phyloP scores from a whole-genome alignment of 2,329 filamentous ascomycete species.

The Cadophora sp. region DNA sequence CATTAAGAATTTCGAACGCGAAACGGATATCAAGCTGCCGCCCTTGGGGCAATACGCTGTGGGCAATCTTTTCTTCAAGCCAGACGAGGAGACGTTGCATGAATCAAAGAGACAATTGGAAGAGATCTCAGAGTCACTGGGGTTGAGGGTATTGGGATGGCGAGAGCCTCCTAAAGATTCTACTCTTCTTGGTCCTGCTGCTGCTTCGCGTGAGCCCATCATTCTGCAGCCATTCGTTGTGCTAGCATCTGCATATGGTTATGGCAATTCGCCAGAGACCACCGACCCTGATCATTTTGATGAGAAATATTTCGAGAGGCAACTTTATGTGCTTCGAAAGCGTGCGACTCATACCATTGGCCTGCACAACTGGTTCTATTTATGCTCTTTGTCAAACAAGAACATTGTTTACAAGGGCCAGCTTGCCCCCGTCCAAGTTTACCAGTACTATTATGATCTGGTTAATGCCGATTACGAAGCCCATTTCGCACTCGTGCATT shows the following conservation, averaged over 20 bases:
- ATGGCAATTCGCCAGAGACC: conserved; percentile 77
- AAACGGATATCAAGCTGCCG: conserved; percentile 87
- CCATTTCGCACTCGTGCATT: conserved; percentile 96
- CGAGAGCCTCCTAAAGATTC: conserved; percentile 95
- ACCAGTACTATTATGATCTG: conserved; percentile 97
- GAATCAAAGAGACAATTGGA: conserved; percentile 94
- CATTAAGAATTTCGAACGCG: conserved; percentile 95
- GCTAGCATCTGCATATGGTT: conserved; percentile 81
- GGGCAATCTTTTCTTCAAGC: conserved; percentile 98
- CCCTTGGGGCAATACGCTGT: conserved; percentile 93
- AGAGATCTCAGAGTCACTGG: conserved; percentile 87
- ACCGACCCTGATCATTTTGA: conserved; percentile 84
- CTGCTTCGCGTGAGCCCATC: conserved; percentile 90
- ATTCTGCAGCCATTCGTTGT: conserved; percentile 97
- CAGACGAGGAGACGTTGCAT: conserved; percentile 85
- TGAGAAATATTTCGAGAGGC: conserved; percentile 85
- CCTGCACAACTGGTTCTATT: conserved; percentile 97
- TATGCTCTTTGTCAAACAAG: conserved; percentile 93
- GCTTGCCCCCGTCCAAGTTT: conserved; percentile 91
- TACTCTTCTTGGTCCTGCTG: conserved; percentile 88
- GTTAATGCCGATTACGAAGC: conserved; percentile 97
- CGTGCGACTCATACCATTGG: conserved; percentile 93
- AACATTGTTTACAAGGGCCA: conserved; percentile 99
- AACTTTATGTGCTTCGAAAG: conserved; percentile 94
- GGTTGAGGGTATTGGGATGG: conserved; percentile 92